phyloP scores from a whole-genome alignment of 371 early-diverging fungal genomes.

The Syncephalastrum racemosum region DNA sequence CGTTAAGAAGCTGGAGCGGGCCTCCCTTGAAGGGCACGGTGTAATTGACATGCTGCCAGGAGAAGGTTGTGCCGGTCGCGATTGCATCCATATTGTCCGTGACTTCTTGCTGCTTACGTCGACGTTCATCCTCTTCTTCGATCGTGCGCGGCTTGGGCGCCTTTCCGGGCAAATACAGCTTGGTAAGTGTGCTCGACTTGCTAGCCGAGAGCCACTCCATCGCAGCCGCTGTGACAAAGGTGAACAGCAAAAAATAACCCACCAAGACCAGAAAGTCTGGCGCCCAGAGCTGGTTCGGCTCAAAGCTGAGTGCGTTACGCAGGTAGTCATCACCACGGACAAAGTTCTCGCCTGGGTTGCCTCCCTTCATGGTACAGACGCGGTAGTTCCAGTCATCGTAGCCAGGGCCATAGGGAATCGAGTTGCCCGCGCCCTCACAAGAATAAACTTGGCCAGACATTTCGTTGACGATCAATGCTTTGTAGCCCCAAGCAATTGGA shows the following conservation, averaged over 20 bases:
- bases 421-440: conserved; percentile 44
- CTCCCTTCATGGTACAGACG: conserved; percentile 62
- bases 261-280: conserved; percentile 39
- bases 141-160: conserved; percentile 24
- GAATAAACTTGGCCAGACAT: conserved; percentile 58
- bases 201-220: conserved; percentile 51
- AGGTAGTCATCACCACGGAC: conserved; percentile 66
- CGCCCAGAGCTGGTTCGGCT: conserved; percentile 30
- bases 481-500: conserved; percentile 70
- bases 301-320: conserved; percentile 51
- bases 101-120: conserved; percentile 11
- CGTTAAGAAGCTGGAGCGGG: conserved; percentile 43
- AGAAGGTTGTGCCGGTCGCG: conserved; percentile 39
- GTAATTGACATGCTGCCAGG: conserved; percentile 51
- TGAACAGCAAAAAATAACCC: conserved; percentile 50
- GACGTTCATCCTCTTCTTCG: conserved; percentile 25
- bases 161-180: conserved; percentile 45
- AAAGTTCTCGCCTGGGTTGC: conserved; percentile 44
- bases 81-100: conserved; percentile 22
- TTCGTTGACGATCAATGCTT: conserved; percentile 73
- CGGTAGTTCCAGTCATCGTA: conserved; percentile 57
- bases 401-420: conserved; percentile 61
- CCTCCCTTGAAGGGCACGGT: conserved; percentile 50
- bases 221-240: conserved; percentile 32
- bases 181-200: conserved; percentile 48